Evolutionary conservation across 345 rosid species (phyloP).

Genomic region (Kernera saxatilis): DNA sequence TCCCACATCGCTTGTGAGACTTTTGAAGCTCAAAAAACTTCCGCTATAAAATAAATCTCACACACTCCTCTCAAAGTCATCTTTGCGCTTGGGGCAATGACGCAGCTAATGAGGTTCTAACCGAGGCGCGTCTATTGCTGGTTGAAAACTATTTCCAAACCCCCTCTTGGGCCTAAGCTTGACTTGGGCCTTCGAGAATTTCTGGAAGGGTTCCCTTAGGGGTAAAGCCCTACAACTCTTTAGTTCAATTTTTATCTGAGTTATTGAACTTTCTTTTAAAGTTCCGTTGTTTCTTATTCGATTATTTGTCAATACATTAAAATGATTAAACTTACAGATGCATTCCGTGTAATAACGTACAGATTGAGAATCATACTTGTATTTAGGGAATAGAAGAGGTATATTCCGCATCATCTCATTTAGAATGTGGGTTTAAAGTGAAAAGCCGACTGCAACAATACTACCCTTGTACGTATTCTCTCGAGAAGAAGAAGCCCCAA

Average conservation of each 20-base stretch:
- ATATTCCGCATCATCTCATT: too few relatives aligned
- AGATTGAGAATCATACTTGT: too few relatives aligned
- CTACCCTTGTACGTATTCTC: too few relatives aligned
- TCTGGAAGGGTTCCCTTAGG: constrained; percentile 29
- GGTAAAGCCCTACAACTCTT: constrained; percentile 20
- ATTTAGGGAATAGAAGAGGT: too few relatives aligned
- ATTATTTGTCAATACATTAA: too few relatives aligned
- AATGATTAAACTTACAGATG: too few relatives aligned
- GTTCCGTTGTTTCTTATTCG: too few relatives aligned
- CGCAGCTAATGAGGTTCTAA: constrained; percentile 45
- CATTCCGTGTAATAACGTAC: too few relatives aligned
- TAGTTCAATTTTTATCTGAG: neutral
- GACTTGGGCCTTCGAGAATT: constrained; percentile 24
- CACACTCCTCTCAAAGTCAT: accelerated
- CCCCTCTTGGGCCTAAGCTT: constrained; percentile 28
- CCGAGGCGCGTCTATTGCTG: constrained; percentile 53
- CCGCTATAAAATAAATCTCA: neutral
- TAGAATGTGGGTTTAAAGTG: too few relatives aligned
- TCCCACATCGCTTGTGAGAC: constrained; percentile 12
- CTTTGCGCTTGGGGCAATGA: constrained; percentile 44
- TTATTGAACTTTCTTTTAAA: too few relatives aligned
- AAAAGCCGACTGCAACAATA: too few relatives aligned
- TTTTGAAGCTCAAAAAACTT: neutral
- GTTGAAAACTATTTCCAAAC: constrained; percentile 54
- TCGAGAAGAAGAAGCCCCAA: constrained; percentile 13